These are phyloP conservation scores for Scutellaria barbata DNA, from an alignment of 257 asterid species.

Conservation along the genomic window DNA sequence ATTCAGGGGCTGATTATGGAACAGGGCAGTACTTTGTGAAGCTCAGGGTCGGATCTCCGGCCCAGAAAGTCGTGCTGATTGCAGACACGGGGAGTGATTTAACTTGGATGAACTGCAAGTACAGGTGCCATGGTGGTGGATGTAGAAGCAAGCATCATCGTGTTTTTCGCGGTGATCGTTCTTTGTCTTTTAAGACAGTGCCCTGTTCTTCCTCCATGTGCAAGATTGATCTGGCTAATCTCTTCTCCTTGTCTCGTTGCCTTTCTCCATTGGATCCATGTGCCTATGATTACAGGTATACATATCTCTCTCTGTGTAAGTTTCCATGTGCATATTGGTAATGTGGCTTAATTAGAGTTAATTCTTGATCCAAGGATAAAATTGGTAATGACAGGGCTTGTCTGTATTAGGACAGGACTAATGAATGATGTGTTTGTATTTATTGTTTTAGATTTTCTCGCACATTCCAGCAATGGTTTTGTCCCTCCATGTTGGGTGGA, in stretches of 20 bases:
- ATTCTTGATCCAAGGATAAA: background rate
- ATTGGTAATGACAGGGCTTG: background rate
- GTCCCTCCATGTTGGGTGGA: conserved; percentile 24
- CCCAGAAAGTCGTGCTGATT: conserved; percentile 47
- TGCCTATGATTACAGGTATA: conserved; percentile 62
- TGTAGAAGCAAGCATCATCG: conserved; percentile 35
- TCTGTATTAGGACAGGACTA: background rate
- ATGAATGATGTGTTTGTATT: conserved; percentile 20
- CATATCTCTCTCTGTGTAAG: conserved; percentile 17
- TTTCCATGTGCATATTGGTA: conserved; percentile 2
- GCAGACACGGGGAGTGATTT: conserved; percentile 72
- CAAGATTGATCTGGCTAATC: conserved; percentile 43
- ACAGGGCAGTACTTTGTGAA: conserved; percentile 58
- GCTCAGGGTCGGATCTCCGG: conserved; percentile 52
- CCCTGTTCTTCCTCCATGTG: conserved; percentile 58
- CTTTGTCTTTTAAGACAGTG: conserved; percentile 51
- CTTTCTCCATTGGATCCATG: conserved; percentile 57
- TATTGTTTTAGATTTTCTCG: conserved; percentile 18
- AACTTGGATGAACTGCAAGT: conserved; percentile 59
- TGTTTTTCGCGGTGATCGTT: conserved; percentile 48
- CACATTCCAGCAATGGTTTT: conserved; percentile 22
- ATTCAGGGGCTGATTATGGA: conserved; percentile 62
- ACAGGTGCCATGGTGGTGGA: conserved; percentile 39
- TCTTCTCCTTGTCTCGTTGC: conserved; percentile 58
- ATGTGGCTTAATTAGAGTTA: background rate